Percentiles rank a stretch among this genome's conserved stretches.
These are phyloP conservation scores for Trametes polyzona DNA, from an alignment of 1,284 basidiomycete species.

Conservation along the genomic window DNA sequence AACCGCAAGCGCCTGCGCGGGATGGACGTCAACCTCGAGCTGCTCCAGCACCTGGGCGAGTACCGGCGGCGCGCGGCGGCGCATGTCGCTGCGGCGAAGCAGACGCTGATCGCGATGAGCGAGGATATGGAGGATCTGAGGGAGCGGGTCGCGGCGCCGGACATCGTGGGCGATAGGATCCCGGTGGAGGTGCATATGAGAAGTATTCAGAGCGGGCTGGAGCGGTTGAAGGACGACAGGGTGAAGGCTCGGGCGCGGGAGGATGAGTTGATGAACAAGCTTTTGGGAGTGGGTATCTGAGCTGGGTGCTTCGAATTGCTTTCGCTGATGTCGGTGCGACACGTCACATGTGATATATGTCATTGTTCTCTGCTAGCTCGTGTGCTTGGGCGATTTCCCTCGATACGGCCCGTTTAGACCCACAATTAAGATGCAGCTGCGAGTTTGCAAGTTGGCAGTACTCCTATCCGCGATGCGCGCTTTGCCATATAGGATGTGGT, in stretches of 20 bases:
- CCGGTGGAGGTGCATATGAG: conserved; percentile 73
- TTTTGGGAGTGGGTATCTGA: conserved; percentile 32
- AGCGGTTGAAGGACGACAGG: conserved; percentile 63
- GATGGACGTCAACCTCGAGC: conserved; percentile 50
- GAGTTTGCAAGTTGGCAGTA: no score
- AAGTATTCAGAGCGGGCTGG: conserved; percentile 64
- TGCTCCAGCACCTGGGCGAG: conserved; percentile 56
- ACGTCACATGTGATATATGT: background rate
- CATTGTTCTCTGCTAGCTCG: background rate
- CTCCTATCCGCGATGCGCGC: no score
- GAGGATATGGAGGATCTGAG: conserved; percentile 76
- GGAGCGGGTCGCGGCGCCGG: conserved; percentile 66
- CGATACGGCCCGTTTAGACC: no score
- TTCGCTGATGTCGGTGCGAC: no score
- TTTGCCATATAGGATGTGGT: no score
- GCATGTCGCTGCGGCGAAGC: conserved; percentile 65
- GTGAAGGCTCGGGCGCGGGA: conserved; percentile 41
- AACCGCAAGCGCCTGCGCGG: conserved; percentile 51
- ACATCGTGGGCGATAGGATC: conserved; percentile 57
- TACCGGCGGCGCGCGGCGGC: conserved; percentile 63
- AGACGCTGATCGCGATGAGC: conserved; percentile 61
- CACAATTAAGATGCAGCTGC: no score
- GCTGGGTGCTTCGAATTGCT: background rate
- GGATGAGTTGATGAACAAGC: conserved; percentile 36
- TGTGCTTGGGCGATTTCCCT: no score